Base-by-base conservation (phyloP, 1,284 basidiomycete genomes). In the Ustilago curta region DNA sequence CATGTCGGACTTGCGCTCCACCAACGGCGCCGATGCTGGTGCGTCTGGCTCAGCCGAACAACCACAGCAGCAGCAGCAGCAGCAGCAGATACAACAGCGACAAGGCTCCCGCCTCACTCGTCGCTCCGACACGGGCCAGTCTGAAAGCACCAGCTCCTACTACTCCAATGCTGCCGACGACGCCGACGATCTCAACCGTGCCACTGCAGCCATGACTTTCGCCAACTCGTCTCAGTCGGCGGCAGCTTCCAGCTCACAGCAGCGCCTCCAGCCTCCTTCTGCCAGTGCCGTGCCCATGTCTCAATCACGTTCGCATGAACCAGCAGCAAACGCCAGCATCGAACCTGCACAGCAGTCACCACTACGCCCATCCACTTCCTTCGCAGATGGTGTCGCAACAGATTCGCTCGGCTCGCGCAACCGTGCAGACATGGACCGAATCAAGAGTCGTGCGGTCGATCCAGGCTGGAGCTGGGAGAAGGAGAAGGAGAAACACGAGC, bases 381-480 rank as follows among this genome's bases (percentile, higher is more conserved):
- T 69, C 23, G 53, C 58, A 43, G 58, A 65, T 21, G 48, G 58
- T 12, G 31, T 54, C 6, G 48, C 45, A 0, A 31, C 35, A 25
- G 66, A 74, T 37, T 14, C 54, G 7, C 54, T 11, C 49, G 35
- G 40, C 43, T 55, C 62, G 27, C 66, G 66, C 39, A 66, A 47
- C n/a, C 73, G 73, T 45, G 68, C 68, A 27, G 68, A 76, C 42
- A 76, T 70, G 68, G 73, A 76, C 19, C 40, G 73, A 11, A 76
- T 76, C 53, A 76, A 76, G 54, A 76, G 73, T 29, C 64, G 73
- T 19, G 73, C 73, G 3, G 73, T 76, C 29, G 73, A 76, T 61
- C 73, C 73, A 44, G 73, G 73, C 3, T 76, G 73, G 73, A 76
- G 68, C 54, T 76, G 73, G 73, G 73, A 76, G 23, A 60, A 59